Base-by-base conservation (phyloP, 192 early-diverging fungal genomes). In the Backusella morwellensis region DNA sequence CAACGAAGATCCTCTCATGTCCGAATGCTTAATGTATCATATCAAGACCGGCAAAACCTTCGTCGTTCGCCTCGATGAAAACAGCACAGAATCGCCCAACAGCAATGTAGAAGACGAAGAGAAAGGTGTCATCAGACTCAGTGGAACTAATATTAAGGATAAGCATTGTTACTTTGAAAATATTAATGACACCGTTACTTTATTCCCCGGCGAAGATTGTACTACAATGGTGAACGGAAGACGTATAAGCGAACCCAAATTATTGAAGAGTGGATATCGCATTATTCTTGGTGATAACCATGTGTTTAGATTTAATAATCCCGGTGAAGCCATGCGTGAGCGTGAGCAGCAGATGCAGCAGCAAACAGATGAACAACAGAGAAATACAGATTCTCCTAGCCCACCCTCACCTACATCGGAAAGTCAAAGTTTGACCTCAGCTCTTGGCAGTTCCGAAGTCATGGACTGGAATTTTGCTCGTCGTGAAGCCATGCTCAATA, bases 11-110 rank as follows among this genome's bases (percentile, higher is more conserved):
- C 93, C 95, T 66, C 86, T 93, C 17, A 92, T 94, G 92, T 92
- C 92, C 19, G 95, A 97, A 77, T 96, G 95, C 72, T 85, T 97
- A 3, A 88, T 97, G n/a, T 96, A 96, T 83, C 92, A 92, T 66
- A 85, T 97, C 69, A 92, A 92, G 56, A 86, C 88, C 1, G 96
- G 96, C 0, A 83, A 75, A 6, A 94, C 94, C 0, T 73, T 80
- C 7, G 95, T 95, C 4, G 96, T 93, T 8, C 78, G 85, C 83
- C 75, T 84, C 21, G 83, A 88, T 8, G 35, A 83, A 85, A 12
- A 84, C 21, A 68, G 47, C 1, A 83, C 73, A 0, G 47, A 50
- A 6, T n/a, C 5, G 78, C 81, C 47, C 47, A 7, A 0, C 15
- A 19, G 5, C 15, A 7, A 78, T 23, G 71, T 23, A 23, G 12